A percentile compares a stretch with the other conserved stretches of the same genome.
These are phyloP conservation scores for Lipomyces yarrowii DNA, from an alignment of 1,139 yeast species.

Conservation along the genomic window DNA sequence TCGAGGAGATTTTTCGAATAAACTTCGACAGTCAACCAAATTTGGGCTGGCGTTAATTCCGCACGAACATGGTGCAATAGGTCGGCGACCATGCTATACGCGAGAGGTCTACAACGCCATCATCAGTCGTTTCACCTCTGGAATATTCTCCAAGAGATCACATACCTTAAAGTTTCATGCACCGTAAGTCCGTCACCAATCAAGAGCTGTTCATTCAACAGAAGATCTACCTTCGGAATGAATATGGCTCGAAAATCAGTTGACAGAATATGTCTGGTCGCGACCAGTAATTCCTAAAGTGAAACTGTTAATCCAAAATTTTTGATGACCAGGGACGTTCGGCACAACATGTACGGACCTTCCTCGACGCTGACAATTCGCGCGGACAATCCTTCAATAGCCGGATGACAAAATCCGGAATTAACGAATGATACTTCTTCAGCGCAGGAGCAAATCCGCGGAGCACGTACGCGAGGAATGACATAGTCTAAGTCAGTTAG, in stretches of 20 bases:
- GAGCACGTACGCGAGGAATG: conserved; percentile 90
- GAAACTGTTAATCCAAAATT: background rate
- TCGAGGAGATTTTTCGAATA: conserved; percentile 84
- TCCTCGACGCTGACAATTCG: conserved; percentile 89
- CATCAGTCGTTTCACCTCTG: background rate
- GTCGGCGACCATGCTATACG: conserved; percentile 95
- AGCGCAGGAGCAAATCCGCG: conserved; percentile 78
- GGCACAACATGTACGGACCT: conserved; percentile 37
- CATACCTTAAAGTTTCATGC: conserved; percentile 69
- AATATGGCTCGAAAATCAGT: conserved; percentile 84
- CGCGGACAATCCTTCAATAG: conserved; percentile 94
- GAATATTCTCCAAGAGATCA: background rate
- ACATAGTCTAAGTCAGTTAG: conserved; percentile 58
- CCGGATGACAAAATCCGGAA: conserved; percentile 86
- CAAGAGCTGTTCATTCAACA: conserved; percentile 83
- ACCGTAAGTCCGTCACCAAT: conserved; percentile 94
- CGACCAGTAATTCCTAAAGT: conserved; percentile 72
- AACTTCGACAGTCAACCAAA: conserved; percentile 83
- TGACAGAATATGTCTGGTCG: conserved; percentile 89
- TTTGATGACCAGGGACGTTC: background rate
- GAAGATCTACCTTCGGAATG: conserved; percentile 78
- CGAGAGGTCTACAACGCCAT: conserved; percentile 58
- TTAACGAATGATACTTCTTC: conserved; percentile 61
- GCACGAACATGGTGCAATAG: conserved; percentile 89
- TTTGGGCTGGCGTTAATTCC: conserved; percentile 79